Evolutionary conservation across 257 asterid genomes (phyloP), one percentile per base, ranked within the genome.

Genomic region (Rauvolfia tetraphylla): DNA sequence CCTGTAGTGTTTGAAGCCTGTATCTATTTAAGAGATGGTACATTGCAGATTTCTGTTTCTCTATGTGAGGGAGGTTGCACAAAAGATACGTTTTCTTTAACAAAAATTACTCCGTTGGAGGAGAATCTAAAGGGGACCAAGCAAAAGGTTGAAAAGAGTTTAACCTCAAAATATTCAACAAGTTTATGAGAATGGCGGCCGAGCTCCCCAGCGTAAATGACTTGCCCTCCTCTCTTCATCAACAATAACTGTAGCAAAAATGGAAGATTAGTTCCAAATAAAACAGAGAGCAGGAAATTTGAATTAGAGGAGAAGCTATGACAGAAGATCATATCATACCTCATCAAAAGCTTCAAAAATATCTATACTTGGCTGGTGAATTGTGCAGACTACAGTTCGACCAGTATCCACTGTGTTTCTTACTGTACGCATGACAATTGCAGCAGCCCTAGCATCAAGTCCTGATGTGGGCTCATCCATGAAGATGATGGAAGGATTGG

Each of bases 131-230:
- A 41, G 5, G 0, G 5, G 44, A 41, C 0, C 3, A 41, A 41
- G 44, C 44, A 41, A 41, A 41, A 41, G 8, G 5, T 41, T 9
- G 8, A 9, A 41, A 41, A 41, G 8, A 9, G 8, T 14, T 51
- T 46, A 23, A 87, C 94, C 83, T 86, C 90, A 78, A 89, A 89
- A 74, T 87, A 89, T 44, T 86, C 84, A 54, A 87, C 73, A 49
- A 89, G 81, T 75, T 82, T 68, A 31, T 81, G 84, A 34, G 93
- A 88, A 13, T 79, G 83, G 49, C 41, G 84, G 25, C 94, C 92
- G n/a, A 87, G 88, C 53, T 87, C 75, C 34, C 94, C 91, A 33
- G 81, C 84, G 53, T 84, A 89, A 42, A 80, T 82, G 83, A 86
- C 87, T 51, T 51, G 57, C 17, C 57, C 57, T 51, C 57, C 57